Evolutionary conservation across 1,284 basidiomycete genomes (phyloP).

Genomic region (Ceratobasidium theobromae): DNA sequence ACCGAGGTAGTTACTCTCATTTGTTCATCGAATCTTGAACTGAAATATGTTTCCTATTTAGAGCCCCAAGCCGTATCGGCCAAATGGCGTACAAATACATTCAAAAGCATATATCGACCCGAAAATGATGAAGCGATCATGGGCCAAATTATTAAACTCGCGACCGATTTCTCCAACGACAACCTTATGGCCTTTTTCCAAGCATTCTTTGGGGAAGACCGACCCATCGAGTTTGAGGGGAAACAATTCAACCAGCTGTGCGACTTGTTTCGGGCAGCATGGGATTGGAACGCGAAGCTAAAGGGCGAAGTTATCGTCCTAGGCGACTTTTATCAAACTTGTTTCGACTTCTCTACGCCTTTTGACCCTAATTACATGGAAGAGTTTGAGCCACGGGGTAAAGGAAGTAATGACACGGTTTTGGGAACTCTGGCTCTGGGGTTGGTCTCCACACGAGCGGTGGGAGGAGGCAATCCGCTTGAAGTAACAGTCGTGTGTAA

Average conservation of each 20-base stretch:
- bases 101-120: slow-evolving; percentile 17
- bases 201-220: not conserved
- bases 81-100: slow-evolving; percentile 11
- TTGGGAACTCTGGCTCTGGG: slow-evolving; percentile 15
- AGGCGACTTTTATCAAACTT: slow-evolving; percentile 3
- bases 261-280: not conserved
- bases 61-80: slow-evolving; percentile 3
- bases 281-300: slow-evolving; percentile 20
- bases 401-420: not conserved
- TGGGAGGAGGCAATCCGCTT: not conserved
- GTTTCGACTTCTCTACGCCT: not conserved
- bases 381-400: slow-evolving; percentile 4
- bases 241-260: not conserved
- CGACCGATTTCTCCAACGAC: not conserved
- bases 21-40: not conserved
- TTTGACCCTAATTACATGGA: not conserved
- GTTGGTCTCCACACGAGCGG: slow-evolving; percentile 6
- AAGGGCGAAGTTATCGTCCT: slow-evolving; percentile 19
- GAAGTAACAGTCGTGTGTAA: slow-evolving; percentile 16
- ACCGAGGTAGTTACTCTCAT: not conserved
- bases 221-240: not conserved
- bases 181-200: not conserved
- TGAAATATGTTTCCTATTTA: not conserved
- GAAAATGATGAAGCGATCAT: not conserved
- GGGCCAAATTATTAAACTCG: too few relatives aligned